phyloP scores from a whole-genome alignment of 805 yeast species.

The Myxozyma vanderwaltii region DNA sequence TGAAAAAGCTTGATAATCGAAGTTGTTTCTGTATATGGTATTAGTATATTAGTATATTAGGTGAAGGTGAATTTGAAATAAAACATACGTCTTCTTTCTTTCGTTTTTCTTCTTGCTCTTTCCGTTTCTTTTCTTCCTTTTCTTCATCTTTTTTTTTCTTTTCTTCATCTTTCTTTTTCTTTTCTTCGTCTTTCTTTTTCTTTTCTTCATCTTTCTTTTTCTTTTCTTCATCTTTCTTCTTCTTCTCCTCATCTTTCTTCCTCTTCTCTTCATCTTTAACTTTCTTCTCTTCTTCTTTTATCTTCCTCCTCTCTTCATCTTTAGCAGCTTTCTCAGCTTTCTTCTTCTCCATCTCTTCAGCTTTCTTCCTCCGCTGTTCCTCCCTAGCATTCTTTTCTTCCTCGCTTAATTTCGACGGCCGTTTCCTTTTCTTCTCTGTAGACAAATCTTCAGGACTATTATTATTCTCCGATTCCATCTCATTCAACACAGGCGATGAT shows the following conservation, averaged over 20 bases:
- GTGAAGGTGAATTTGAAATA: not conserved
- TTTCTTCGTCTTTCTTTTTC: slow-evolving; percentile 36
- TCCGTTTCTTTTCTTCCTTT: slow-evolving; percentile 20
- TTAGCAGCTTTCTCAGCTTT: slow-evolving; percentile 14
- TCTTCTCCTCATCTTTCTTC: slow-evolving; percentile 32
- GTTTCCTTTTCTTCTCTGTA: slow-evolving; percentile 19
- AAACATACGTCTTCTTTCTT: slow-evolving; percentile 25
- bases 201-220: slow-evolving; percentile 34
- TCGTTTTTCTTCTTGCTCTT: slow-evolving; percentile 18
- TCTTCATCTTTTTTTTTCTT: slow-evolving; percentile 26
- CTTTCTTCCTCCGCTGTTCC: slow-evolving; percentile 16
- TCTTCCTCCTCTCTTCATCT: slow-evolving; percentile 33
- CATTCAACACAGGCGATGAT: not conserved
- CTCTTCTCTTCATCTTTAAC: slow-evolving; percentile 35
- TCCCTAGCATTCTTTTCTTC: slow-evolving; percentile 28
- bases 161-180: slow-evolving; percentile 33
- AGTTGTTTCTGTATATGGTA: slow-evolving; percentile 15
- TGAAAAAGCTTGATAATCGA: slow-evolving; percentile 29
- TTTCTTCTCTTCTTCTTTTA: slow-evolving; percentile 36
- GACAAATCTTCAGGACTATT: not conserved
- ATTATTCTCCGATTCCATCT: not conserved
- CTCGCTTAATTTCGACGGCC: slow-evolving; percentile 13
- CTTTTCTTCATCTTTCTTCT: slow-evolving; percentile 27
- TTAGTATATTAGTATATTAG: not conserved
- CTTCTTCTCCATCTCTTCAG: slow-evolving; percentile 10